Conservation (phyloP, 2,329 filamentous ascomycete genomes). For the Metarhizium sp. region DNA sequence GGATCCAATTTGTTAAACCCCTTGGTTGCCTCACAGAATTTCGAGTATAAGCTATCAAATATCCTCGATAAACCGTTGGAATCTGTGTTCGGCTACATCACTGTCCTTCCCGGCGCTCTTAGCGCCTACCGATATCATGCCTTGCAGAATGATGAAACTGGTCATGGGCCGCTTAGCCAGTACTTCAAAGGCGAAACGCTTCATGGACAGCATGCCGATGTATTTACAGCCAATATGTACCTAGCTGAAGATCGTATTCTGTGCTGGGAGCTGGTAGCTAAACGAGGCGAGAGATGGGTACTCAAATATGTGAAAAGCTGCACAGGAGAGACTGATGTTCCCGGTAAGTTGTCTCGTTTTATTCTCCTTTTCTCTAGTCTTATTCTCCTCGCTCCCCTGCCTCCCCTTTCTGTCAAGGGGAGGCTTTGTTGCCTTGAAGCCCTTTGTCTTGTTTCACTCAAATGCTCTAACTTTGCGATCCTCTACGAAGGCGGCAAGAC, state of each 20-base stretch:
- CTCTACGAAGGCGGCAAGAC: conserved; percentile 5
- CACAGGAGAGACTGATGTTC: conserved; percentile 95
- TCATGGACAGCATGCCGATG: conserved; percentile 90
- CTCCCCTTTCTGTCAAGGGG: neutral
- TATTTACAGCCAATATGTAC: conserved; percentile 97
- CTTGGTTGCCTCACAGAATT: conserved; percentile 93
- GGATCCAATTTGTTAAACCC: conserved; percentile 84
- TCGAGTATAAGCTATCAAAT: conserved; percentile 99
- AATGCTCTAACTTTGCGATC: too few species aligned
- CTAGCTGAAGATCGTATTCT: conserved; percentile 82
- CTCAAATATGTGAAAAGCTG: conserved; percentile 96
- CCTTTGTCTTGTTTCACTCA: too few species aligned
- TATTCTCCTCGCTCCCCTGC: neutral
- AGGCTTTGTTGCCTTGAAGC: neutral
- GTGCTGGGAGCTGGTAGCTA: conserved; percentile 93
- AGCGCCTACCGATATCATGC: conserved; percentile 95
- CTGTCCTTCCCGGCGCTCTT: conserved; percentile 86
- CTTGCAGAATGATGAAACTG: conserved; percentile 91
- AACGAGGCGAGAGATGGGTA: conserved; percentile 90
- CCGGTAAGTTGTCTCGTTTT: conserved; percentile 51
- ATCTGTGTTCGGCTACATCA: conserved; percentile 97
- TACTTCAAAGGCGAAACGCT: conserved; percentile 99
- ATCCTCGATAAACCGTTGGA: conserved; percentile 96
- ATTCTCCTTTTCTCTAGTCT: neutral
- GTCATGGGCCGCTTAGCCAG: conserved; percentile 88